Evolutionary conservation across 257 asterid genomes (phyloP).

Genomic region (Nicotiana benthamiana): DNA sequence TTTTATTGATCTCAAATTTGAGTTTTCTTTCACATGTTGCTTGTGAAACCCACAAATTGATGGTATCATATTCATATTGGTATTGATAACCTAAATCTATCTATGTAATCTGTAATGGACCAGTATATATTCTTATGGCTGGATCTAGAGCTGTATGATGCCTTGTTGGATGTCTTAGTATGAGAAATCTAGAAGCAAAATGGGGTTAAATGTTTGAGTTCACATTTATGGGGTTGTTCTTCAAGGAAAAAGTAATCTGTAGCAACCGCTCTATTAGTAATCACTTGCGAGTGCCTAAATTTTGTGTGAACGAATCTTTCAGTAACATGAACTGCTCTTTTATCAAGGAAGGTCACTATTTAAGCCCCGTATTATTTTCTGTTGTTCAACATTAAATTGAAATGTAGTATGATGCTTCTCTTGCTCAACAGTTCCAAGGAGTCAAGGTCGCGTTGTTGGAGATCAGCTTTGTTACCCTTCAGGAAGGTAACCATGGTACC

Average conservation of each 20-base stretch:
- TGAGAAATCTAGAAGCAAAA: not conserved
- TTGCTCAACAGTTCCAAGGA: conserved; percentile 1
- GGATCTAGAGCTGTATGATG: not conserved
- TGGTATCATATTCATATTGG: not conserved
- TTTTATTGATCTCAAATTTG: not conserved
- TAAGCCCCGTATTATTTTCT: not conserved
- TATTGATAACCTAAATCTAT: not conserved
- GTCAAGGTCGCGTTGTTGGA: conserved; percentile 45
- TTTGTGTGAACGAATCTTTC: not conserved
- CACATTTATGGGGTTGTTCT: not conserved
- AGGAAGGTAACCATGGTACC: conserved; percentile 31
- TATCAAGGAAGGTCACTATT: not conserved
- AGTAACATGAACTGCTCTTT: not conserved
- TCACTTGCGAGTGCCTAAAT: not conserved
- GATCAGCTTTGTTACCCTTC: conserved; percentile 40
- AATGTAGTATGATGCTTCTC: conserved; percentile 8
- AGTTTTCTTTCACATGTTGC: not conserved
- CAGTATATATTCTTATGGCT: not conserved
- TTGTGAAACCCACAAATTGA: not conserved
- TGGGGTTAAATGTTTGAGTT: not conserved
- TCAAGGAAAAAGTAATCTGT: not conserved
- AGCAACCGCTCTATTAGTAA: not conserved
- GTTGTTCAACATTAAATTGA: conserved; percentile 12
- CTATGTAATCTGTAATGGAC: not conserved
- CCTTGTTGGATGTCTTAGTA: not conserved